Base-by-base conservation (phyloP, 805 yeast genomes). In the Candida pseudofarinosa region DNA sequence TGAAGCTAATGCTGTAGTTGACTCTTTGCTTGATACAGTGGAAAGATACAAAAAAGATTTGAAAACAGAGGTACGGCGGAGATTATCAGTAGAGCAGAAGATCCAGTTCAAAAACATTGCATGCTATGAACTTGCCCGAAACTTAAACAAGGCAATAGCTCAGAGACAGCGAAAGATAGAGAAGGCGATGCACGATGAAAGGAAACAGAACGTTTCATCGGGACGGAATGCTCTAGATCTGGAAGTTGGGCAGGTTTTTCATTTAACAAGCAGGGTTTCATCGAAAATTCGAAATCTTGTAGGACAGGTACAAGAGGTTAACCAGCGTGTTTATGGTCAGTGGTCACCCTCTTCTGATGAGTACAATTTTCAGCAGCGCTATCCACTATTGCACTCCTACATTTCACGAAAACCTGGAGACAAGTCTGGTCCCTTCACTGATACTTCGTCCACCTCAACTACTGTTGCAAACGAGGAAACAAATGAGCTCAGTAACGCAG, bases 51-150 rank as follows among this genome's bases (percentile, higher is more conserved):
- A 68, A 44, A 47, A 53, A 19, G 76, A 71, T 42, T 55, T 71
- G 40, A 53, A 62, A 44, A 48, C 46, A 30, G 72, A 67, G 38
- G 60, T 69, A 34, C 56, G 65, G 42, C 47, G 47, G 19, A 62
- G 63, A 35, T 48, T 71, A 36, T 51, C 65, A 7, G 51, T 62
- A 12, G 75, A 71, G 48, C 74, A 69, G 51, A 58, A 57, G 44
- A 59, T 71, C 34, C 76, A 70, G 50, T 59, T 57, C 45, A 65
- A 66, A 42, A 70, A 70, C 49, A 63, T 69, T 19, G 57, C 55
- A 32, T 57, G 69, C 12, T 63, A 65, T 15, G 67, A 67, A 45
- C 47, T 55, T 34, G 55, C 62, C 14, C 54, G 45, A 40, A 47
- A 42, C 28, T 47, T 58, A 33, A 55, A 52, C 31, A 53, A 49